phyloP scores from a whole-genome alignment of 192 early-diverging fungal species.

The Umbelopsis sp. region DNA sequence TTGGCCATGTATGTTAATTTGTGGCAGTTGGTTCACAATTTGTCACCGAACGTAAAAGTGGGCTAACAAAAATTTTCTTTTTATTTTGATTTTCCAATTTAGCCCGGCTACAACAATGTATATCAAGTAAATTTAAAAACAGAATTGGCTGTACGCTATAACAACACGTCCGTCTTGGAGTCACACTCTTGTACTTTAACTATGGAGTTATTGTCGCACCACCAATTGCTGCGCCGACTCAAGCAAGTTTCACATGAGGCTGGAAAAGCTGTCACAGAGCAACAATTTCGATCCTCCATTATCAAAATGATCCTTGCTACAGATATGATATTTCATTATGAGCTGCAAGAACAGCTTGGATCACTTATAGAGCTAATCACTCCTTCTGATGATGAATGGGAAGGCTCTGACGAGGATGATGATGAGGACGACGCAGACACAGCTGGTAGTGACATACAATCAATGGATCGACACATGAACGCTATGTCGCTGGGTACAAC shows the following conservation, averaged over 20 bases:
- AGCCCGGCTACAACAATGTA: constrained; percentile 91
- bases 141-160: constrained; percentile 70
- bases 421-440: not conserved
- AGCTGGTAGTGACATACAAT: not conserved
- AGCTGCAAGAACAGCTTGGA: constrained; percentile 46
- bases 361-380: constrained; percentile 20
- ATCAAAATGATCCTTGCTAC: constrained; percentile 84
- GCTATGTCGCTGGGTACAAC: not conserved
- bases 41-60: not conserved
- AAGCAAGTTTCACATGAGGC: constrained; percentile 47
- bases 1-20: constrained; percentile 65
- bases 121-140: constrained; percentile 89
- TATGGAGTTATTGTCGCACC: constrained; percentile 73
- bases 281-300: constrained; percentile 47
- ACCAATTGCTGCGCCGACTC: constrained; percentile 66
- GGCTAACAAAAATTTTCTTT: not conserved
- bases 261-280: constrained; percentile 51
- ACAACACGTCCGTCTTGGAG: constrained; percentile 84
- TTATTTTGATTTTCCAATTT: constrained; percentile 22
- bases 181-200: constrained; percentile 80
- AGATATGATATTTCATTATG: constrained; percentile 89
- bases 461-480: not conserved
- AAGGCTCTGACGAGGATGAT: not conserved
- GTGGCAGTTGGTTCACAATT: constrained; percentile 6
- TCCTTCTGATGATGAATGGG: constrained; percentile 2